phyloP scores from a whole-genome alignment of 2,329 filamentous ascomycete species.

The Boeremia exigua region DNA sequence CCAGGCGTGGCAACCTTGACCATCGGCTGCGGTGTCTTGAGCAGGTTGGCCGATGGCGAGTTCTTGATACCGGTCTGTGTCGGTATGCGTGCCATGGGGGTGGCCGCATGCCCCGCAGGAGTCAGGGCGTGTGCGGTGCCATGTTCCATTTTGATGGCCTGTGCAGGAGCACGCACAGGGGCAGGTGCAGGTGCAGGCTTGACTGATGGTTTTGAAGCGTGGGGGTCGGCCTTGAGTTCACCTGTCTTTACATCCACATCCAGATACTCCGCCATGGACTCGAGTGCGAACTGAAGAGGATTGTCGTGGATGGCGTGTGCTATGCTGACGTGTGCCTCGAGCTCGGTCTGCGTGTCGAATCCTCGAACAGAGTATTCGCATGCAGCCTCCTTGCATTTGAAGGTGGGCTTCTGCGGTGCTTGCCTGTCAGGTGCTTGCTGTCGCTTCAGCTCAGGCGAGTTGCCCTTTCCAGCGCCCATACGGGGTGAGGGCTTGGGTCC shows the following conservation, averaged over 20 bases:
- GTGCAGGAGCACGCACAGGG: conserved; percentile 30
- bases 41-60: conserved; percentile 45
- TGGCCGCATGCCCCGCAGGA: conserved; percentile 42
- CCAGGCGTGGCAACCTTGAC: conserved; percentile 45
- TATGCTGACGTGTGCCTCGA: conserved; percentile 62
- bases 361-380: conserved; percentile 62
- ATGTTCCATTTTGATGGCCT: conserved; percentile 43
- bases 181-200: conserved; percentile 30
- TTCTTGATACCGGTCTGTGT: conserved; percentile 48
- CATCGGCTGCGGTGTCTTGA: conserved; percentile 47
- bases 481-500: conserved; percentile 50
- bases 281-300: conserved; percentile 62
- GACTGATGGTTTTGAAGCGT: conserved; percentile 27
- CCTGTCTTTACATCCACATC: conserved; percentile 56
- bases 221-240: conserved; percentile 36
- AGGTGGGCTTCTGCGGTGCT: conserved; percentile 53
- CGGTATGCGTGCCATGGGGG: conserved; percentile 47
- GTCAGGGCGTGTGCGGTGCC: conserved; percentile 42
- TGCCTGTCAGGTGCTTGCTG: conserved; percentile 51
- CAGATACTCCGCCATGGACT: conserved; percentile 59
- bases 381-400: conserved; percentile 59
- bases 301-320: conserved; percentile 62
- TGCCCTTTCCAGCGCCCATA: conserved; percentile 43
- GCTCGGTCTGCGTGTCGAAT: conserved; percentile 60
- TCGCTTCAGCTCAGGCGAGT: conserved; percentile 56